Base-by-base conservation (phyloP, 345 rosid genomes). In the Lenwebbia sp. region DNA sequence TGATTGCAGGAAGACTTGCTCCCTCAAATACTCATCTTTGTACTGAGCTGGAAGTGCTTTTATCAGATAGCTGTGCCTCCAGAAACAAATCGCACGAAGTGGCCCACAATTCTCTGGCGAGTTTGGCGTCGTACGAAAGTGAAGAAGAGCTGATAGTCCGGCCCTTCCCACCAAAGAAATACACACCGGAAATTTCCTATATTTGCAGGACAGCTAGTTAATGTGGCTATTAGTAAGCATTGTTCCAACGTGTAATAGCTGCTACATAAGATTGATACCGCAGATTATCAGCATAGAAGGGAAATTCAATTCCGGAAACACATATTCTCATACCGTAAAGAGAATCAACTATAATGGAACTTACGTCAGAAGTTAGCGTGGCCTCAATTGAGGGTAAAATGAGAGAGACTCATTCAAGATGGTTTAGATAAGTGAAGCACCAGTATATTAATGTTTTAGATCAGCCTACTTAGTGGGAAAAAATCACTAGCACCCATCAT, bases 141-240 rank as follows among this genome's bases (percentile, higher is more conserved):
- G 84, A 58, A 10, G 99, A 94, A 25, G 99, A 94, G 58, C 87
- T 83, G 12, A 96, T 74, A 47, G 89, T 92, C 88, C 93, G 89
- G 37, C 98, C 98, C 14, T 92, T 90, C 62, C 98, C 98, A 84
- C 99, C 98, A 85, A 95, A 96, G 90, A 93, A 95, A 88, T 94
- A 94, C 51, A 86, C 90, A 83, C 96, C 96, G n/a, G 98, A 95
- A 54, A 82, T 86, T 87, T 92, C 95, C 99, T 95, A 87, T 87
- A 83, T 28, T 17, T 85, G 74, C 84, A 70, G 62, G 37, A 84
- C 53, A 33, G 23, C 6, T 21, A 47, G 15, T 83, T 26, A 54
- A 37, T 54, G 33, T 21, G 7, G 53, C 52, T n/a, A 82, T 82
- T 51, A 28, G 57, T n/a, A 85, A 51, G 60, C 17, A 55, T 44